These are phyloP conservation scores for Pterula multifida DNA, from an alignment of 1,284 basidiomycete genomes.

Conservation along the genomic window DNA sequence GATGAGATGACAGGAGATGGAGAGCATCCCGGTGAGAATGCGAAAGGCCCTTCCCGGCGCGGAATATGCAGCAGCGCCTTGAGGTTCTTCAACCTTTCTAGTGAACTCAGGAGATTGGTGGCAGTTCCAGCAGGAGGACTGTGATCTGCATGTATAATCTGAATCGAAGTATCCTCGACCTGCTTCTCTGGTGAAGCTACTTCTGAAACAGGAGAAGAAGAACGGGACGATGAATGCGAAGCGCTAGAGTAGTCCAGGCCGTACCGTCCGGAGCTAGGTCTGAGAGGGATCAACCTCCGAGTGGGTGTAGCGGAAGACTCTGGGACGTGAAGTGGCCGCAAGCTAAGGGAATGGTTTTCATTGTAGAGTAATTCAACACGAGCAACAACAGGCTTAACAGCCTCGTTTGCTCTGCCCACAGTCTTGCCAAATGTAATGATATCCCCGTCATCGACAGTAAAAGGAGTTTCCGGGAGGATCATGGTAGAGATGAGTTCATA, in stretches of 20 bases:
- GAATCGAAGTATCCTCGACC: background rate
- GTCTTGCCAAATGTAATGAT: constrained; percentile 60
- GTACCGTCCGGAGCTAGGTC: background rate
- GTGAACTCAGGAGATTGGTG: too few relatives aligned
- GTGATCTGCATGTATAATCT: too few relatives aligned
- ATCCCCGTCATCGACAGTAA: constrained; percentile 47
- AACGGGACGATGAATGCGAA: constrained; percentile 15
- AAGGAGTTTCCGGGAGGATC: constrained; percentile 34
- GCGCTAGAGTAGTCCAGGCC: constrained; percentile 14
- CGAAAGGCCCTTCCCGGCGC: too few relatives aligned
- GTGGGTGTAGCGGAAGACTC: too few relatives aligned
- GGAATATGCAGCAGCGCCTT: too few relatives aligned
- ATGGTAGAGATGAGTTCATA: constrained; percentile 29
- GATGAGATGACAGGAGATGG: too few relatives aligned
- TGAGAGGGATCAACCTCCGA: background rate
- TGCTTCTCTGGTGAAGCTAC: background rate
- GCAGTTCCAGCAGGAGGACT: too few relatives aligned
- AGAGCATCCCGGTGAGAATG: too few relatives aligned
- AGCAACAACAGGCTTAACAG: constrained; percentile 48
- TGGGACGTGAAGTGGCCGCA: too few relatives aligned
- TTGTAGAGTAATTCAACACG: constrained; percentile 41
- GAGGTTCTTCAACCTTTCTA: too few relatives aligned
- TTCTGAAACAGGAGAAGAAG: constrained; percentile 8
- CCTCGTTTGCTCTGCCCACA: constrained; percentile 44
- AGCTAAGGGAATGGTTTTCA: too few relatives aligned